phyloP scores from a whole-genome alignment of 306 rosid species.

The Elaeagnus macrophylla region DNA sequence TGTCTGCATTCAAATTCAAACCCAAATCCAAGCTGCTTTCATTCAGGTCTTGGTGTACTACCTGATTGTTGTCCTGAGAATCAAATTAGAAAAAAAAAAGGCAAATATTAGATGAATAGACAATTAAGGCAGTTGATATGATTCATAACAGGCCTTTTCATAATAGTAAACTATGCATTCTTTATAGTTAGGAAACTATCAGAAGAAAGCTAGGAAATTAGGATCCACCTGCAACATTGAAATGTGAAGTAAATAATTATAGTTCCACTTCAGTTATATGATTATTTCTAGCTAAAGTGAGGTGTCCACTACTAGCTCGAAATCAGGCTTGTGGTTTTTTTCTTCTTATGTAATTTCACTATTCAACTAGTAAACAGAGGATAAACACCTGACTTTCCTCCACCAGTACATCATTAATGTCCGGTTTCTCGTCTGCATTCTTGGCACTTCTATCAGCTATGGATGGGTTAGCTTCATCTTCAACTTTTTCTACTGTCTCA shows the following conservation, averaged over 20 bases:
- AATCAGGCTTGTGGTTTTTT: too few species aligned
- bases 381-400: conserved; percentile 75
- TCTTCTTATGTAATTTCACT: too few species aligned
- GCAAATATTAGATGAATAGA: neutral
- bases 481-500: conserved; percentile 52
- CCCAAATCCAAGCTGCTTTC: conserved; percentile 88
- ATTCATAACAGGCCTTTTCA: neutral
- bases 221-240: too few species aligned
- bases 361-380: conserved; percentile 2
- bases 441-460: conserved; percentile 41
- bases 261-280: too few species aligned
- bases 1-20: conserved; percentile 71
- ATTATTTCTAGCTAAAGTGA: too few species aligned
- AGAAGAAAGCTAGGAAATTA: too few species aligned
- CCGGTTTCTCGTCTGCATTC: conserved; percentile 72
- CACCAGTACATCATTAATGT: conserved; percentile 79
- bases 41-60: conserved; percentile 85
- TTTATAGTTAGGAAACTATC: too few species aligned
- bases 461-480: conserved; percentile 48
- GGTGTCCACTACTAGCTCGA: too few species aligned
- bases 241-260: too few species aligned
- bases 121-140: neutral
- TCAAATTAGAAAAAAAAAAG: conserved; percentile 4
- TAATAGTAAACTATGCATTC: neutral
- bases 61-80: conserved; percentile 51